Evolutionary conservation across 371 early-diverging fungal genomes (phyloP).

Genomic region (Rhizomucor pusillus): DNA sequence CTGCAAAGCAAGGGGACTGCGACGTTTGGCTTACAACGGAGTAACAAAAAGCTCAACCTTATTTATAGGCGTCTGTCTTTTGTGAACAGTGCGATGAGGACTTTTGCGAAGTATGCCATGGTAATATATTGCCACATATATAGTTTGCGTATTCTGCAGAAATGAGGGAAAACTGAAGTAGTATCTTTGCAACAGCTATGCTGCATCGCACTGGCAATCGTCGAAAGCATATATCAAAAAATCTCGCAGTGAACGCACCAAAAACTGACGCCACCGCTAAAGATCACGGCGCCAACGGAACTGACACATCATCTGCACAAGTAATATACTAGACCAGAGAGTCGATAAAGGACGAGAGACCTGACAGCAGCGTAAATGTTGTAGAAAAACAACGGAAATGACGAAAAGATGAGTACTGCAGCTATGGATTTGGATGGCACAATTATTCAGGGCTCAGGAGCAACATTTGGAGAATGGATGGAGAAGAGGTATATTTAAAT

Average conservation of each 20-base stretch:
- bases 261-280: neutral
- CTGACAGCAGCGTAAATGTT: neutral
- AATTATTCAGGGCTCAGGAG: constrained; percentile 37
- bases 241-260: constrained; percentile 14
- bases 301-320: neutral
- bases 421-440: constrained; percentile 43
- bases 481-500: constrained; percentile 36
- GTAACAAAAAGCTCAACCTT: neutral
- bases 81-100: constrained; percentile 84
- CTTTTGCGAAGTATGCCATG: constrained; percentile 92
- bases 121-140: constrained; percentile 14
- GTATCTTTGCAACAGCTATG: constrained; percentile 31
- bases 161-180: neutral
- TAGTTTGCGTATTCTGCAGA: no score
- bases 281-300: neutral
- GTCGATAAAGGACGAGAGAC: neutral
- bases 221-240: constrained; percentile 37
- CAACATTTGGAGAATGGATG: constrained; percentile 78
- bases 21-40: no score
- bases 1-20: neutral
- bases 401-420: constrained; percentile 4
- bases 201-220: constrained; percentile 51
- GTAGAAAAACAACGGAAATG: neutral
- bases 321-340: neutral
- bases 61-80: constrained; percentile 53